Base-by-base conservation (phyloP, 306 rosid species). In the Vachellia collinsii region DNA sequence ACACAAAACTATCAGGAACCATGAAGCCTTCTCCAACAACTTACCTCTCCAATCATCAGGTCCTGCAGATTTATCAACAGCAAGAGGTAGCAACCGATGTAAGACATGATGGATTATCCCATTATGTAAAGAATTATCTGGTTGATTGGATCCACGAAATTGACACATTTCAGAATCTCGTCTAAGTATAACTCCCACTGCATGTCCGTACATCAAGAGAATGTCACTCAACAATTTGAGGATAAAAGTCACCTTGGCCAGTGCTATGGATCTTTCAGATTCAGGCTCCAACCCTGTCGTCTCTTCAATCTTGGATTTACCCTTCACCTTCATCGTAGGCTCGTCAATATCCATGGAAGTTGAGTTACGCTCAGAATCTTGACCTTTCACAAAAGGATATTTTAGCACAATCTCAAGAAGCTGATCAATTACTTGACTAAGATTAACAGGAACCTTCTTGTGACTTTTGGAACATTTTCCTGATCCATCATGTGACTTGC, bases 11-110 rank as follows among this genome's bases (percentile, higher is more conserved):
- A 96, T 98, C 78, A 96, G 80, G 59, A 93, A 93, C 90, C 93
- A 92, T 74, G 98, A 93, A 78, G 99, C 98, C 80, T 92, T 96
- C 84, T 93, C 98, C 75, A 96, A 92, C 85, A 96, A 79, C 85
- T 96, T 93, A 70, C 87, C 91, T 89, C 98, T 96, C 99, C 99
- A 96, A 69, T 92, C 98, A 87, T 91, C 97, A 73, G 98, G 93
- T 74, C 99, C 99, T 54, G 96, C 97, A 87, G 94, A 91, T 84
- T 93, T 91, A 84, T 93, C 94, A 72, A 85, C 86, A 64, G 97
- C 90, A 53, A 87, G 90, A 5, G 99, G 97, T 72, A 96, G 91
- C 83, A 96, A 80, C 64, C 80, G 85, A 86, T 96, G 97, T 65
- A 92, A 77, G 23, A 93, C 89, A 74, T 96, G 97, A 83, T 93